Evolutionary conservation across 2,329 filamentous ascomycete genomes (phyloP), one percentile per base, ranked within the genome.

Genomic region (Fusarium sp.): DNA sequence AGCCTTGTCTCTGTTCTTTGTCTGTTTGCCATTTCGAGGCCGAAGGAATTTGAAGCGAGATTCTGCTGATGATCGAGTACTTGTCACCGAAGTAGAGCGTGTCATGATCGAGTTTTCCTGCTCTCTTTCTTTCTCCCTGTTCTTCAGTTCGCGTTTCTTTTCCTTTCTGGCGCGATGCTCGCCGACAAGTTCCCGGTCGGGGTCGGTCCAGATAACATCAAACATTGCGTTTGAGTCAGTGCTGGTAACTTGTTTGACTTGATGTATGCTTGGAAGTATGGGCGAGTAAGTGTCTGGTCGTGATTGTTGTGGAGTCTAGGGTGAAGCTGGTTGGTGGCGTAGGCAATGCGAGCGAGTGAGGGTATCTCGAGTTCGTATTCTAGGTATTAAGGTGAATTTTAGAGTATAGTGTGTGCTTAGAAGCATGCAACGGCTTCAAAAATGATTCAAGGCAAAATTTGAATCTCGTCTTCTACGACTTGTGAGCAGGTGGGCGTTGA

Each of bases 171-270:
- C 80, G 17, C 82, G 82, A 55, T 83, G 80, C 72, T 88, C 83
- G 4, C 85, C 84, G 17, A 87, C 81, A 10, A 82, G 79, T 75
- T 88, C 84, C 58, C 80, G 78, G 49, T 84, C 79, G 22, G 83
- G 84, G 57, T 88, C 86, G 6, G 84, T 85, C 86, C 86, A 89
- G 46, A 86, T 77, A 32, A 88, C 83, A 72, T 88, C 85, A 73
- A 87, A 88, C 86, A 89, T 89, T 44, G 57, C 75, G 69, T 32
- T 47, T n/a, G 7, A 20, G 7, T 13, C 17, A 37, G 28, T 3
- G 5, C 19, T 7, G 28, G 15, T 20, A 3, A 9, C 9, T 4
- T 15, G 19, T 22, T 20, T 48, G 2, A 22, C 22, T n/a, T 22
- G 41, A 22, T n/a, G 14, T n/a, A 2, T 13, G 14, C 13, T 28